Percentiles rank a stretch among this genome's conserved stretches.
Conservation (phyloP, 306 rosid genomes). For the Quercus suber region DNA sequence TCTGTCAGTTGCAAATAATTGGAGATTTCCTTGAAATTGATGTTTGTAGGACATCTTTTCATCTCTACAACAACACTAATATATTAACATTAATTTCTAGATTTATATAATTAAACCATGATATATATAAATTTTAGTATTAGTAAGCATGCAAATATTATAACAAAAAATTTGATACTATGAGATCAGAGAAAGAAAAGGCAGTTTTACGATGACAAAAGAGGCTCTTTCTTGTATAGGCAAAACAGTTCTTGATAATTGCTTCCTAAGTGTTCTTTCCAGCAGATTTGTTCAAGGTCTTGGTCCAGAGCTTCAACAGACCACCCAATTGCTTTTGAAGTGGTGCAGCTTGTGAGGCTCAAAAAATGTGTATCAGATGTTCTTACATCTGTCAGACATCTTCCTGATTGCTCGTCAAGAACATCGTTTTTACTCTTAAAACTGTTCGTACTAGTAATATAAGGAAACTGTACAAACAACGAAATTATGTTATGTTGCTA, state of each 20-base stretch:
- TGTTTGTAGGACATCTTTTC: constrained; percentile 35
- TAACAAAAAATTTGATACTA: constrained; percentile 14
- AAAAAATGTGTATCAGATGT: constrained; percentile 35
- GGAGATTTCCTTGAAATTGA: constrained; percentile 59
- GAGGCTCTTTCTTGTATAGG: constrained; percentile 59
- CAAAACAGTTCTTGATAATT: constrained; percentile 53
- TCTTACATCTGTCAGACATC: constrained; percentile 26
- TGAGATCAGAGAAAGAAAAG: constrained; percentile 21
- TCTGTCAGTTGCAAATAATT: constrained; percentile 43
- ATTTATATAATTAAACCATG: background rate
- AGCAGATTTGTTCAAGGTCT: constrained; percentile 64
- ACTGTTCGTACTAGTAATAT: constrained; percentile 29
- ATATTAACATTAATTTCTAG: background rate
- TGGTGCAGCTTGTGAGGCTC: constrained; percentile 60
- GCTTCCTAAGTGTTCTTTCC: constrained; percentile 48
- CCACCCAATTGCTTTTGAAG: constrained; percentile 73
- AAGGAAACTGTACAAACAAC: constrained; percentile 62
- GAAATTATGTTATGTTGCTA: constrained; percentile 5
- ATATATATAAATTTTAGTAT: background rate
- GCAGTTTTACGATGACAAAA: constrained; percentile 47
- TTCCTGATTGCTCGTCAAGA: constrained; percentile 28
- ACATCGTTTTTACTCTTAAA: constrained; percentile 16
- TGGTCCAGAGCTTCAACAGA: constrained; percentile 40
- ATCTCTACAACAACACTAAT: constrained; percentile 40
- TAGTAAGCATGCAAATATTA: constrained; percentile 5